Evolutionary conservation across 1,139 yeast species (phyloP), one percentile per base, ranked within the genome.

Genomic region (Saccharomycopsis crataegensis): DNA sequence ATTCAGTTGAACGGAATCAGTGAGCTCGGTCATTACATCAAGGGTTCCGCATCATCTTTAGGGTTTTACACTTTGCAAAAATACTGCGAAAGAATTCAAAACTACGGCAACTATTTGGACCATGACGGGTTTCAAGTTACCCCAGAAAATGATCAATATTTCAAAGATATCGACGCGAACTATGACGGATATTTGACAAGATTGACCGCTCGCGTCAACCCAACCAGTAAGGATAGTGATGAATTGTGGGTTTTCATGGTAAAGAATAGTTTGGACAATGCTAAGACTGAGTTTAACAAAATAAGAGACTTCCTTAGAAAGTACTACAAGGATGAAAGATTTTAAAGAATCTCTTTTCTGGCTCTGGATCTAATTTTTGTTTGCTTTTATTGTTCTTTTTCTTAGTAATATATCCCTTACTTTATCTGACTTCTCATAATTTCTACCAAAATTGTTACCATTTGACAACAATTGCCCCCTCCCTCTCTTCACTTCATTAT

Each of bases 1-100:
- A 56, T 58, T 64, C 59, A 65, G 76, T 75, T 91, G 57, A 77
- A 72, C 43, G 75, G 80, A 58, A 72, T 93, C 58, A 85, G 93
- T 31, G 75, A 82, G 17, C 72, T 87, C 60, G 99, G 99, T 32
- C 99, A 93, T 67, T 93, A 88, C 67, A 74, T 93, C 59, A 94
- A 94, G 67, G 99, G 99, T 47, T 85, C 95, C 9, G 95, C 98
- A 1, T 96, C 98, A 2, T 94, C 97, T 1, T 73, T 94, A 58
- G 99, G 99, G 1, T 75, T 93, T 55, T 80, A 80, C 46, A 80
- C 83, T 59, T 86, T 93, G 54, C 88, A 93, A 59, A 78, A 81
- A 64, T 86, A 89, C 62, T 93, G 99, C 70, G 99, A 91, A 68
- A 76, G 93, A 62, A 90, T 93, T 60, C 99, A 93, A 68, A 89